These are phyloP conservation scores for Ramularia collo-cygni DNA, from an alignment of 2,329 filamentous ascomycete genomes.

Conservation along the genomic window DNA sequence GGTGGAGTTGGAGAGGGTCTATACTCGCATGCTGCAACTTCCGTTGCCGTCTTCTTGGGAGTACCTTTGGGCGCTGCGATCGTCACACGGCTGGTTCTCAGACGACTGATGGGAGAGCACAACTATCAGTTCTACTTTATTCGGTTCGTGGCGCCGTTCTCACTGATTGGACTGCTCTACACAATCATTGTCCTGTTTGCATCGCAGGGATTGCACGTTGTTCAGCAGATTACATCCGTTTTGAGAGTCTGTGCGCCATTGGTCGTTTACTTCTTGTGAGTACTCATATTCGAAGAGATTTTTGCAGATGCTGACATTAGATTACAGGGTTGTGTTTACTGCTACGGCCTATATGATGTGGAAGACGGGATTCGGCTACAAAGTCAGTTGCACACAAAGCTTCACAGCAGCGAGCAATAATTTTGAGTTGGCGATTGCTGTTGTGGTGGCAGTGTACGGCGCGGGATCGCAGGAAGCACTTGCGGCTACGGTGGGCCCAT, in stretches of 20 bases:
- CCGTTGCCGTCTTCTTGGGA: conserved; percentile 74
- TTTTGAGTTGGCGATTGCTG: conserved; percentile 85
- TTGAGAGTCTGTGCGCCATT: conserved; percentile 74
- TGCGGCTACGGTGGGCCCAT: conserved; percentile 73
- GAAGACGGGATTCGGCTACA: conserved; percentile 68
- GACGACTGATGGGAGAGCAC: conserved; percentile 45
- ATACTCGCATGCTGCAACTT: conserved; percentile 56
- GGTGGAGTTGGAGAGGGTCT: conserved; percentile 32
- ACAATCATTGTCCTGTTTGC: conserved; percentile 83
- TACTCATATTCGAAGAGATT: conserved; percentile 33
- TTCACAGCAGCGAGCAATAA: conserved; percentile 91
- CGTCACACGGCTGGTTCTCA: conserved; percentile 61
- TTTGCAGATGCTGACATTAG: not conserved
- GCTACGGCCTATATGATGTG: conserved; percentile 56
- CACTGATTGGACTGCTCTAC: conserved; percentile 75
- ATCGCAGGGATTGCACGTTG: conserved; percentile 67
- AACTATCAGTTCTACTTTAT: conserved; percentile 67
- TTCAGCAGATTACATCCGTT: conserved; percentile 77
- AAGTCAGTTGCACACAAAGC: conserved; percentile 65
- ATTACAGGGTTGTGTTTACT: conserved; percentile 53
- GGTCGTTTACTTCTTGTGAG: conserved; percentile 62
- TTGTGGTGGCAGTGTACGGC: conserved; percentile 75
- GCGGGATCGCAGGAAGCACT: conserved; percentile 71
- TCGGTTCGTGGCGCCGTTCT: conserved; percentile 63
- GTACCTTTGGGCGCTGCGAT: conserved; percentile 76